Evolutionary conservation across 306 rosid genomes (phyloP), one percentile per base, ranked within the genome.

Genomic region (Ochetophila trinervis): DNA sequence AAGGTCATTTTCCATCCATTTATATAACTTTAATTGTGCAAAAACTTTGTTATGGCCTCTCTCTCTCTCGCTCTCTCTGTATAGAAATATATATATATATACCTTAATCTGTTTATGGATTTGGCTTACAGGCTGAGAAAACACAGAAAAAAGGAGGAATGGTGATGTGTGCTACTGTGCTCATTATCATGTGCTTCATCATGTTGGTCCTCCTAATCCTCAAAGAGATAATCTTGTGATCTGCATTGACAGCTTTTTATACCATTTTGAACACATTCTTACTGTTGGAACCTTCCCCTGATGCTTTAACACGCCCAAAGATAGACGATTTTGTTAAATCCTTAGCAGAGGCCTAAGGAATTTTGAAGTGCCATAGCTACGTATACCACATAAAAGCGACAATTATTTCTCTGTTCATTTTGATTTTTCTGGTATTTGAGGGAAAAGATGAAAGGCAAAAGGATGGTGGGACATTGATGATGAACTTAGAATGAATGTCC

Each of bases 141-240:
- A 84, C 95, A 40, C 99, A 94, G 68, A 94, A 86, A 74, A 80
- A 90, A 66, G 97, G 99, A 45, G 99, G 99, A 48, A 86, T 88
- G 95, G 96, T 94, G 75, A 94, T 70, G 90, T 94, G 99, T 22
- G 99, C 91, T 10, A 70, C 95, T 5, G 87, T 86, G 77, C 99
- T 94, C 65, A 62, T 90, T 34, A 88, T 94, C 87, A 94, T 94
- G 99, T 94, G 99, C 78, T 83, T 86, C 19, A 66, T 90, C 72
- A 94, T 94, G 99, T 76, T 94, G 90, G 79, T 82, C 66, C 95
- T 90, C 75, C 73, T 94, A 63, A 70, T 94, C 72, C 79, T 94
- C n/a, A 94, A 94, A 83, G 93, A 87, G 74, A 86, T 94, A 73
- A 49, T 94, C 44, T 88, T 90, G 71, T 94, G 88, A 88, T 74